Percentiles rank a stretch among this genome's conserved stretches.
These are phyloP conservation scores for Ascomycota sp. DNA, from an alignment of 2,329 filamentous ascomycete species.

Conservation along the genomic window DNA sequence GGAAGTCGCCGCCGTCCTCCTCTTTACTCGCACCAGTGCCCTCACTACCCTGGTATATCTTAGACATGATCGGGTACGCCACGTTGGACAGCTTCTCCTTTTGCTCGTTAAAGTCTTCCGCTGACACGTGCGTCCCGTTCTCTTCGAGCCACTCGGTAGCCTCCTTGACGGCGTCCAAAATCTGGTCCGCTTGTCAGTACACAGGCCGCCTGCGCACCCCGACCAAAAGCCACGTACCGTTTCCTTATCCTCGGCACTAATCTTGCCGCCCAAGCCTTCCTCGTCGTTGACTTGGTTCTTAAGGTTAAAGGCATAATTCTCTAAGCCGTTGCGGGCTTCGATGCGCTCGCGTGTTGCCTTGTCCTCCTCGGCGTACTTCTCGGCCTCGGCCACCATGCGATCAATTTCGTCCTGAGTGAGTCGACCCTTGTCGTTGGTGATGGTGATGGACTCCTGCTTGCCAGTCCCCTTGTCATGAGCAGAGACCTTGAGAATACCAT, in stretches of 20 bases:
- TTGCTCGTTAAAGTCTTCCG: constrained; percentile 98
- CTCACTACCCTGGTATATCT: constrained; percentile 60
- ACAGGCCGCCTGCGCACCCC: not conserved
- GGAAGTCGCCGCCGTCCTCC: constrained; percentile 51
- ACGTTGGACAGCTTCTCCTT: constrained; percentile 97
- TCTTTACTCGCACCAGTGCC: constrained; percentile 31
- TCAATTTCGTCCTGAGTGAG: constrained; percentile 94
- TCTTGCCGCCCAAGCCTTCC: constrained; percentile 93
- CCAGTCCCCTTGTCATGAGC: constrained; percentile 96
- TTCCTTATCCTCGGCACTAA: constrained; percentile 97
- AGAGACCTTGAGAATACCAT: constrained; percentile 93
- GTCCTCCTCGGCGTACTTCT: constrained; percentile 98
- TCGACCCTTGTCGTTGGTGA: constrained; percentile 98
- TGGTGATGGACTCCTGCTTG: constrained; percentile 93
- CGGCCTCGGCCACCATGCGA: constrained; percentile 95
- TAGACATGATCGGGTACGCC: constrained; percentile 96
- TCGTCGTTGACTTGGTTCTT: constrained; percentile 99
- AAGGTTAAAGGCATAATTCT: constrained; percentile 97
- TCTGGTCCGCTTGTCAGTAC: constrained; percentile 27
- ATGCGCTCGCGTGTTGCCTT: constrained; percentile 96
- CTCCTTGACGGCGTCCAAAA: constrained; percentile 94
- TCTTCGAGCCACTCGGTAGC: constrained; percentile 90
- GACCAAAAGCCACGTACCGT: constrained; percentile 34
- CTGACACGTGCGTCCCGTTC: constrained; percentile 64
- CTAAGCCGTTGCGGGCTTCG: constrained; percentile 84